Base-by-base conservation (phyloP, 805 yeast species). In the Starmerella potacharoeniae region DNA sequence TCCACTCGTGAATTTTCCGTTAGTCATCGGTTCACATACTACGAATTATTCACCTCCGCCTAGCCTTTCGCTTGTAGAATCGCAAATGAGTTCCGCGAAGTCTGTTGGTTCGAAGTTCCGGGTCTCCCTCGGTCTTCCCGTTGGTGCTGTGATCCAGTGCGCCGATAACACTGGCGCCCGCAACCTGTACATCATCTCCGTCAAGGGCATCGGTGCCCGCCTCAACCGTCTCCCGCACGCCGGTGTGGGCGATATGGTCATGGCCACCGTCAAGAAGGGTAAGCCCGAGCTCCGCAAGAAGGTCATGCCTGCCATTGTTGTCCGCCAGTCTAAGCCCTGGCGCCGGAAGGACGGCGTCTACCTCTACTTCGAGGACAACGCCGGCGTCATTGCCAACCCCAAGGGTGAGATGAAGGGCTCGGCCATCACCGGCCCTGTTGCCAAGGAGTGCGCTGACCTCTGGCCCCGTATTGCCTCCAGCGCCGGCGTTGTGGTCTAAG, bases 361-460 rank as follows among this genome's bases (percentile, higher is more conserved):
- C 90, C 88, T 93, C 77, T 93, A 93, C 88, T 93, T 93, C 71
- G 99, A 93, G 84, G 99, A 93, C 81, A 93, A 93, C 74, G 99
- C 99, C 66, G 98, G 98, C 84, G 99, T 95, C 77, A 93, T 93
- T 74, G 98, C 93, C 76, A 93, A 93, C 82, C 98, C 99, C 75
- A 93, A 93, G 93, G 99, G 99, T 83, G 99, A 93, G 80, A 93
- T 95, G 98, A 93, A 93, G 84, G 99, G 99, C 80, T 95, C 98
- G 68, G 99, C 98, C 73, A 93, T 93, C 77, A 95, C 99, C 73
- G 99, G 99, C 78, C 99, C 99, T 73, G 99, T 93, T 74, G 97
- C 97, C 77, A 93, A 93, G 82, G 99, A 93, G 83, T 95, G 98
- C 83, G 98, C 99, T 76, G 99, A 93, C 76, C 86, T 93, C 77